phyloP scores from a whole-genome alignment of 768 basidiomycete genomes.

The Lactifluus pinguis region DNA sequence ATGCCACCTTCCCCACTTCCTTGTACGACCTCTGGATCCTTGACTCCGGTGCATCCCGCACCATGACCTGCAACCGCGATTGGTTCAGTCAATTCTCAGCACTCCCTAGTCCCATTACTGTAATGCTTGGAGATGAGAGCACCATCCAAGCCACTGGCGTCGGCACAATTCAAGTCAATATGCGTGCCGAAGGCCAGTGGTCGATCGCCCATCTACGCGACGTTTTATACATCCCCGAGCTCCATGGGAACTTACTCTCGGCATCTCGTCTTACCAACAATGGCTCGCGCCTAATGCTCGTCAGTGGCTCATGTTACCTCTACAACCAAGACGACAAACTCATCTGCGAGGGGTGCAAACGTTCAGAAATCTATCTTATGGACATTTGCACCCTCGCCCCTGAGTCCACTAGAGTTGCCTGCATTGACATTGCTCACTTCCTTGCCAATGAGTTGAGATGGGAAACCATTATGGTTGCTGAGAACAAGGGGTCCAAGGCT shows the following conservation, averaged over 20 bases:
- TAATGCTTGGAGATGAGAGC: constrained; percentile 18
- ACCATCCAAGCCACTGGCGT: constrained; percentile 14
- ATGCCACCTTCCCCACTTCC: too few species aligned
- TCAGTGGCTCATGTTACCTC: constrained; percentile 1
- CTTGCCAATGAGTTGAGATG: not conserved
- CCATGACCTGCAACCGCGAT: constrained; percentile 14
- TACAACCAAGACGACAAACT: not conserved
- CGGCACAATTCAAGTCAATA: constrained; percentile 2
- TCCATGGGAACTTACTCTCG: constrained; percentile 21
- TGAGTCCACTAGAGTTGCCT: too few species aligned
- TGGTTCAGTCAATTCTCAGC: not conserved
- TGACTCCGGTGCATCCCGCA: not conserved
- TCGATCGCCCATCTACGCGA: constrained; percentile 6
- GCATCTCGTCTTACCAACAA: constrained; percentile 12
- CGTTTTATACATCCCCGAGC: constrained; percentile 19
- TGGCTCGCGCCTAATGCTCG: constrained; percentile 5
- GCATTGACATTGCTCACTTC: not conserved
- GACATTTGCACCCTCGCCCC: not conserved
- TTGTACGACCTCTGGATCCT: too few species aligned
- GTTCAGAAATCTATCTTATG: constrained; percentile 16
- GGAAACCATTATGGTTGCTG: too few species aligned
- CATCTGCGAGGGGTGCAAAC: not conserved
- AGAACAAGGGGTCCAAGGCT: not conserved
- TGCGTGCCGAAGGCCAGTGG: not conserved
- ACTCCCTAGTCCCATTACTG: not conserved